A percentile compares a stretch with the other conserved stretches of the same genome.
Conservation (phyloP, 331 rosid species). For the Arachis monticola region DNA sequence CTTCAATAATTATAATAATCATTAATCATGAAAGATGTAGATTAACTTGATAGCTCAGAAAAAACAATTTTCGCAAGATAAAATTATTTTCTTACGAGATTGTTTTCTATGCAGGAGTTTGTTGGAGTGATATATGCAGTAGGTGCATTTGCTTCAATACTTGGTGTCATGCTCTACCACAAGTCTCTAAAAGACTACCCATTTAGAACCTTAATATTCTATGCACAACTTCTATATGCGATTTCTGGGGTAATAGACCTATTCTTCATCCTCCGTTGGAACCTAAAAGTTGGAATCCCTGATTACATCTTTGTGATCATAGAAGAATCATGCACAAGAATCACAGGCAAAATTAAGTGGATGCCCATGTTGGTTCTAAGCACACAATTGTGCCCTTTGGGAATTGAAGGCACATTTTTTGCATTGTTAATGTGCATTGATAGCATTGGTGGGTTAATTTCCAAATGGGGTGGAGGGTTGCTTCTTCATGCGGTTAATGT, state of each 20-base stretch:
- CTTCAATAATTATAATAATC: too few relatives aligned
- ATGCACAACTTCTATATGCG: conserved; percentile 67
- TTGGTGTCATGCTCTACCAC: conserved; percentile 81
- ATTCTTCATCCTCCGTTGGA: conserved; percentile 69
- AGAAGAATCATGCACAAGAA: conserved; percentile 61
- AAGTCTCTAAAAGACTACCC: conserved; percentile 63
- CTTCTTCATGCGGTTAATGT: conserved; percentile 59
- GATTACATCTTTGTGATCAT: conserved; percentile 61
- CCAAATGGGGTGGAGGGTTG: conserved; percentile 71
- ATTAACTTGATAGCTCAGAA: too few relatives aligned
- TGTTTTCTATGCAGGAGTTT: conserved; percentile 56
- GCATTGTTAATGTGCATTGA: conserved; percentile 74
- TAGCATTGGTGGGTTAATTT: conserved; percentile 58
- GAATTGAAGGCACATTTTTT: conserved; percentile 82
- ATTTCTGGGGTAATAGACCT: conserved; percentile 69
- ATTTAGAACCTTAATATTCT: conserved; percentile 58
- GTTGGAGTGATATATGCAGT: conserved; percentile 76
- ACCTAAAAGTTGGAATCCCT: conserved; percentile 60
- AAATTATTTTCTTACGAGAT: too few relatives aligned
- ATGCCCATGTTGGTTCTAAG: conserved; percentile 79
- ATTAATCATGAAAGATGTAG: too few relatives aligned
- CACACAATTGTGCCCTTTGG: conserved; percentile 70
- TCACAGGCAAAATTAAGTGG: conserved; percentile 63
- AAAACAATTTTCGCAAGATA: too few relatives aligned
- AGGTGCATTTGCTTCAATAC: conserved; percentile 70